Conservation (phyloP, 2,329 filamentous ascomycete genomes). For the Proliferodiscus dingleyae region DNA sequence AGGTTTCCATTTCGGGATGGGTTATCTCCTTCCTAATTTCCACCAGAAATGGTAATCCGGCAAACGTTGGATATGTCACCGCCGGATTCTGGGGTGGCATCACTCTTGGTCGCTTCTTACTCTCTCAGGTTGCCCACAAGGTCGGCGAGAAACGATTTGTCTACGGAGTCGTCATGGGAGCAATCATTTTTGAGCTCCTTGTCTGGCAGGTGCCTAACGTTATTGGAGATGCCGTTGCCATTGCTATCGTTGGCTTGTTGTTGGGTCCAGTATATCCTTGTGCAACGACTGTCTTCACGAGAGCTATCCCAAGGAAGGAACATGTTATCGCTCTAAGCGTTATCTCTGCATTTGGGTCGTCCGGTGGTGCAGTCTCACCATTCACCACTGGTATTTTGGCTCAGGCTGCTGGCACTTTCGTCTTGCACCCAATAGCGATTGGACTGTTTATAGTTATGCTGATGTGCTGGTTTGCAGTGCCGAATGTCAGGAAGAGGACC, state of each 20-base stretch:
- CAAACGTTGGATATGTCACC: constrained; percentile 73
- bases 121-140: constrained; percentile 60
- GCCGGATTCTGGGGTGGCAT: constrained; percentile 69
- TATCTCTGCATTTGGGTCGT: constrained; percentile 64
- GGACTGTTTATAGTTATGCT: constrained; percentile 61
- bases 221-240: constrained; percentile 62
- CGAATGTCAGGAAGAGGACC: constrained; percentile 51
- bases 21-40: constrained; percentile 79
- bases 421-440: constrained; percentile 56
- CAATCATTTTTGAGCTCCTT: constrained; percentile 65
- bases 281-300: constrained; percentile 58
- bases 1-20: constrained; percentile 82
- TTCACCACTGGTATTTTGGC: constrained; percentile 45
- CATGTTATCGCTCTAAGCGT: constrained; percentile 61
- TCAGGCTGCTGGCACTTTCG: constrained; percentile 42
- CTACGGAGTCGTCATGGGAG: constrained; percentile 54
- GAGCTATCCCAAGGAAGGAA: constrained; percentile 52
- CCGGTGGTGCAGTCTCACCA: constrained; percentile 61
- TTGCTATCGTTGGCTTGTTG: constrained; percentile 67
- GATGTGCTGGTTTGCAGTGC: constrained; percentile 58
- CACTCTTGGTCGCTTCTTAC: constrained; percentile 67
- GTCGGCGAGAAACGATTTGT: constrained; percentile 70
- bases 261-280: constrained; percentile 79
- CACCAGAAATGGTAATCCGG: constrained; percentile 63
- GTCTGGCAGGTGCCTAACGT: constrained; percentile 76